These are phyloP conservation scores for Chenopodium formosanum DNA, from an alignment of 148 eudicot genomes.

Conservation along the genomic window DNA sequence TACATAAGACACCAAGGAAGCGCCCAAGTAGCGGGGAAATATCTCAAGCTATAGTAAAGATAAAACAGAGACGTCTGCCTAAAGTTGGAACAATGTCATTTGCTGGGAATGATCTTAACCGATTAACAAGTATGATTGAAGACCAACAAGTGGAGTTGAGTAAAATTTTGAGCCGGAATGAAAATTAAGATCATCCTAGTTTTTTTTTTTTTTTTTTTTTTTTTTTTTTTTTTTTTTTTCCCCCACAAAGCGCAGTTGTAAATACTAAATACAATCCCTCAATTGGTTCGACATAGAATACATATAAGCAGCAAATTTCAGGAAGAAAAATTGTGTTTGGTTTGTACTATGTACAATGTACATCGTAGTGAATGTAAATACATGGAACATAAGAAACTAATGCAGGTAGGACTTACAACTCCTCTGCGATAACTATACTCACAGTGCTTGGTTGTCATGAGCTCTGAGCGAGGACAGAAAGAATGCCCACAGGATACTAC, in stretches of 20 bases:
- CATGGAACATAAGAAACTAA: no score
- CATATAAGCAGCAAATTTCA: not conserved
- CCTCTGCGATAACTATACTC: no score
- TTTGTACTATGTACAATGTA: no score
- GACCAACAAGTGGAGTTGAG: slow-evolving; percentile 66
- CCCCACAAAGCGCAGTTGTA: not conserved
- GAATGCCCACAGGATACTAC: no score
- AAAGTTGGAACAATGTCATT: slow-evolving; percentile 69
- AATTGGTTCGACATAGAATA: not conserved
- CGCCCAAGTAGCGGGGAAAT: slow-evolving; percentile 82
- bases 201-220: no score
- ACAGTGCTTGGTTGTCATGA: no score
- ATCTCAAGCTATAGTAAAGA: slow-evolving; percentile 64
- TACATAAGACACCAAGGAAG: slow-evolving; percentile 70
- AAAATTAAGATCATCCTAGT: slow-evolving; percentile 13
- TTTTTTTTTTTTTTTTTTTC: no score
- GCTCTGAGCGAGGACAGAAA: no score
- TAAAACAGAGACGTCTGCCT: slow-evolving; percentile 54
- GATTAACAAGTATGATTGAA: slow-evolving; percentile 59
- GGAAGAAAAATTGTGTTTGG: not conserved
- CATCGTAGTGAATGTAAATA: no score
- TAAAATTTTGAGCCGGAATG: slow-evolving; percentile 58
- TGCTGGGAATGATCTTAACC: slow-evolving; percentile 48
- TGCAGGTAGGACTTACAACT: no score
- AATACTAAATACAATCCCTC: not conserved